phyloP scores from a whole-genome alignment of 1,284 basidiomycete species.

The Ganoderma meredithae region DNA sequence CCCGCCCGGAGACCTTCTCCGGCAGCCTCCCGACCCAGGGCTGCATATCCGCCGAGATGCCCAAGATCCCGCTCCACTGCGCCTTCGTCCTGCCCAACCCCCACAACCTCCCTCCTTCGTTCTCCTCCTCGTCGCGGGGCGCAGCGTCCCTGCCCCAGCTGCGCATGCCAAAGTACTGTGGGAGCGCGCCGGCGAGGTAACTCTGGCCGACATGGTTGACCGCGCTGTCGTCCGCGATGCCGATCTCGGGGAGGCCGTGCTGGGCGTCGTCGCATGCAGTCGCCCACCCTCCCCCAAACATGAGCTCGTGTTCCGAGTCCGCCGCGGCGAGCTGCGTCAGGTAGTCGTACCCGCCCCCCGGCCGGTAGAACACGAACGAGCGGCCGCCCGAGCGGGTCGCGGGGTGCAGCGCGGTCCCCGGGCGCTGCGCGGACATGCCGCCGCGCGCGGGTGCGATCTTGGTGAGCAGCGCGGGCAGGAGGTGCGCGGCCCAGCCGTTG shows the following conservation, averaged over 20 bases:
- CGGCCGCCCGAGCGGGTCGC: slow-evolving; percentile 47
- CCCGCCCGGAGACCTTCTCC: slow-evolving; percentile 44
- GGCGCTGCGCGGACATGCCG: slow-evolving; percentile 72
- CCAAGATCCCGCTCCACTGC: slow-evolving; percentile 61
- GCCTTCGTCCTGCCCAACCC: slow-evolving; percentile 50
- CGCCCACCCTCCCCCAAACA: slow-evolving; percentile 64
- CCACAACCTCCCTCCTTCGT: slow-evolving; percentile 40
- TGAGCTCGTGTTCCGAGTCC: slow-evolving; percentile 55
- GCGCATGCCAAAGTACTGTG: slow-evolving; percentile 51
- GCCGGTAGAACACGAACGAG: slow-evolving; percentile 66
- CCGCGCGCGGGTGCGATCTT: slow-evolving; percentile 64
- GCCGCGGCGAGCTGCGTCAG: slow-evolving; percentile 68
- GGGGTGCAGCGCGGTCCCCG: slow-evolving; percentile 46
- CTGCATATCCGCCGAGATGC: slow-evolving; percentile 51
- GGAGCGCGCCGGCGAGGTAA: slow-evolving; percentile 51
- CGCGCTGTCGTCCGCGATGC: slow-evolving; percentile 50
- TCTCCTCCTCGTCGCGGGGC: slow-evolving; percentile 16
- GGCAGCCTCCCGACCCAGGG: slow-evolving; percentile 58
- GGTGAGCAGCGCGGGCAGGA: slow-evolving; percentile 55
- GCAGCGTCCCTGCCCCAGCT: slow-evolving; percentile 49
- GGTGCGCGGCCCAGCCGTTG: slow-evolving; percentile 77
- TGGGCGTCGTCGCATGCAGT: slow-evolving; percentile 40
- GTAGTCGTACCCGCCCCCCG: slow-evolving; percentile 66
- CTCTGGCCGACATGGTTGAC: slow-evolving; percentile 44
- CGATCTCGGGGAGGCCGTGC: slow-evolving; percentile 47